Conservation (phyloP, 2,329 filamentous ascomycete species). For the Botryotinia globosa region DNA sequence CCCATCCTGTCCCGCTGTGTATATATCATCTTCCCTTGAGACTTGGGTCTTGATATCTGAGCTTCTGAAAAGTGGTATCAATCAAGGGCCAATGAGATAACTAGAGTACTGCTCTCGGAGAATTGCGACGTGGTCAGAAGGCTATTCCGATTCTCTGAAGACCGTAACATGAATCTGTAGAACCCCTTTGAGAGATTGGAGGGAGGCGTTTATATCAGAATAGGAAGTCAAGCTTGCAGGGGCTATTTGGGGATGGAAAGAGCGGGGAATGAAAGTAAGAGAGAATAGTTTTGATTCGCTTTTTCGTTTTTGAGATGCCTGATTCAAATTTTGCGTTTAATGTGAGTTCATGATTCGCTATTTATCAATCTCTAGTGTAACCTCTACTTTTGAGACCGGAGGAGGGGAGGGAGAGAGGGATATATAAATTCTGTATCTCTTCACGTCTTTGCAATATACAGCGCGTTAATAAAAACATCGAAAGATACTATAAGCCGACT, state of each 20-base stretch:
- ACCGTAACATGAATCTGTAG: too few species aligned
- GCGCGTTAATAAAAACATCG: too few species aligned
- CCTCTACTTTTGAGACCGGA: rapidly evolving
- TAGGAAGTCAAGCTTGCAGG: not conserved
- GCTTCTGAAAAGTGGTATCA: not conserved
- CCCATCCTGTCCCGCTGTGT: not conserved
- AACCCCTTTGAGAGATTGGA: not conserved
- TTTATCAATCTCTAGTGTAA: rapidly evolving
- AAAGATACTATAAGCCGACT: too few species aligned
- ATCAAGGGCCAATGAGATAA: not conserved
- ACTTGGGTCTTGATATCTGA: not conserved
- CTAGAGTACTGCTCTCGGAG: rapidly evolving
- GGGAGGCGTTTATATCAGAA: not conserved
- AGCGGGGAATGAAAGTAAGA: not conserved
- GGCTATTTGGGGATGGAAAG: not conserved
- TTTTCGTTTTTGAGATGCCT: not conserved
- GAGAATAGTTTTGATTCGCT: not conserved
- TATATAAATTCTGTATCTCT: not conserved
- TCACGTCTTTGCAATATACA: not conserved
- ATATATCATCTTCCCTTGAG: not conserved
- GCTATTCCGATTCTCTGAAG: too few species aligned
- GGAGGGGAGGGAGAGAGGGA: too few species aligned
- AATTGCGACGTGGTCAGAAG: not conserved
- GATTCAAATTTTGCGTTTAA: too few species aligned
- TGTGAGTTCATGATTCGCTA: not conserved